Conservation (phyloP, 2,329 filamentous ascomycete species). For the Hypoxylon sp. region DNA sequence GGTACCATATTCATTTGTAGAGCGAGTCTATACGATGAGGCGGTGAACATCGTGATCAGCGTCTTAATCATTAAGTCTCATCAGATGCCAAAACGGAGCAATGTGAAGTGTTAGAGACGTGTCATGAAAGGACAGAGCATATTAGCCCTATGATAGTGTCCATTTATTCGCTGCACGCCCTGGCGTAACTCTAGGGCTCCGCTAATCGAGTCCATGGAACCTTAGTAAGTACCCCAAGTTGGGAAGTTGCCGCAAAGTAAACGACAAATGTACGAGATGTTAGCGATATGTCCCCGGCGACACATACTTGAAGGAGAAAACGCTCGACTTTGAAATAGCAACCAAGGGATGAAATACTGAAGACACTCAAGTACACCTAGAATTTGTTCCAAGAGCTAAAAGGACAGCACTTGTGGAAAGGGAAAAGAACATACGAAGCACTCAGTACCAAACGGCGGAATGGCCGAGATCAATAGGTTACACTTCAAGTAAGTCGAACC, state of each 20-base stretch:
- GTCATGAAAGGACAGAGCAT: constrained; percentile 1
- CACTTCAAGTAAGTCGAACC: constrained; percentile 60
- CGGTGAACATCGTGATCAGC: constrained; percentile 27
- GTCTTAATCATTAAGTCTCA: constrained; percentile 4
- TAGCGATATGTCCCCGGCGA: constrained; percentile 28
- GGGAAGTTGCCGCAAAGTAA: constrained; percentile 36
- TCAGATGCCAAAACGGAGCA: constrained; percentile 5
- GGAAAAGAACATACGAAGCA: background rate
- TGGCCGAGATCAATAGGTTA: constrained; percentile 58
- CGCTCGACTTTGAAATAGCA: constrained; percentile 1
- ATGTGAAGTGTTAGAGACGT: background rate
- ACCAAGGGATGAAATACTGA: background rate
- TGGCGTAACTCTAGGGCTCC: constrained; percentile 25
- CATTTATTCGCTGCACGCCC: constrained; percentile 12
- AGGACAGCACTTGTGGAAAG: background rate
- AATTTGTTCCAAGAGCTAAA: constrained; percentile 6
- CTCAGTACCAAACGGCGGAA: constrained; percentile 41
- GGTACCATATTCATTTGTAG: constrained; percentile 17
- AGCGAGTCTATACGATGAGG: constrained; percentile 24
- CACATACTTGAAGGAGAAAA: constrained; percentile 20
- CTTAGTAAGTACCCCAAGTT: constrained; percentile 8
- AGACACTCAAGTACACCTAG: background rate
- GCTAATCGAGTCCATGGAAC: constrained; percentile 15
- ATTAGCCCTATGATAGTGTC: background rate
- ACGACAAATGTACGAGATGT: constrained; percentile 41